Evolutionary conservation across 75 land plant species (phyloP), one percentile per base, ranked within the genome.

Genomic region (Azolla pinnata): DNA sequence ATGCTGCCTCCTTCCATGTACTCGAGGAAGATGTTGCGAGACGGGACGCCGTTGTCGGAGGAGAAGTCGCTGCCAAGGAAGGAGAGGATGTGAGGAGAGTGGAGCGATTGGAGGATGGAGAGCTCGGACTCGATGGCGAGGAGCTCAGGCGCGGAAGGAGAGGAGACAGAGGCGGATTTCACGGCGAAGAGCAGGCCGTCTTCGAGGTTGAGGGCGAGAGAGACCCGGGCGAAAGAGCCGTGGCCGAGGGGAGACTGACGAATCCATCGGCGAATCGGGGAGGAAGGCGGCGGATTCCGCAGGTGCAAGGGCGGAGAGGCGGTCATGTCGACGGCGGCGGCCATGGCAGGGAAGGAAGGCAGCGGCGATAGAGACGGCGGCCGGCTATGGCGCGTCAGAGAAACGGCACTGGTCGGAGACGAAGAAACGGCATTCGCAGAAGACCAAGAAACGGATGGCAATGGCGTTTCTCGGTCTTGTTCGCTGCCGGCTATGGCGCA

Each of bases 1-100:
- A 84, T 33, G 27, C 67, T 71, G 0, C 88, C 88, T 19, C 76
- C 65, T 34, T 70, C 30, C 17, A 70, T 75, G 56, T 67, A 84
- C 73, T 84, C 88, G 21, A 83, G 49, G 56, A 63, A 63, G 7
- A 60, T 25, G 66, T 59, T 78, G 42, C 59, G 14, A 8, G 29
- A 31, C 30, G 50, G 26, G 18, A 66, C 44, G 24, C 58, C 66
- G 14, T 58, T 44, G 24, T 77, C 91, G 2, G 1, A 1, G 1
- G 79, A 58, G 70, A 72, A 56, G 29, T 61, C 67, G 21, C 27
- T 56, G 20, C 88, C 95, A 21, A 71, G 38, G 60, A 73, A 88
- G 1, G 49, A 45, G 33, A 88, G 69, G 20, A 88, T 61, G 33
- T 48, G 42, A 2, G 81, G 78, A 33, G 75, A 77, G 18, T 18